Evolutionary conservation across 1,284 basidiomycete species (phyloP).

Genomic region (Fomitopsis schrenkii): DNA sequence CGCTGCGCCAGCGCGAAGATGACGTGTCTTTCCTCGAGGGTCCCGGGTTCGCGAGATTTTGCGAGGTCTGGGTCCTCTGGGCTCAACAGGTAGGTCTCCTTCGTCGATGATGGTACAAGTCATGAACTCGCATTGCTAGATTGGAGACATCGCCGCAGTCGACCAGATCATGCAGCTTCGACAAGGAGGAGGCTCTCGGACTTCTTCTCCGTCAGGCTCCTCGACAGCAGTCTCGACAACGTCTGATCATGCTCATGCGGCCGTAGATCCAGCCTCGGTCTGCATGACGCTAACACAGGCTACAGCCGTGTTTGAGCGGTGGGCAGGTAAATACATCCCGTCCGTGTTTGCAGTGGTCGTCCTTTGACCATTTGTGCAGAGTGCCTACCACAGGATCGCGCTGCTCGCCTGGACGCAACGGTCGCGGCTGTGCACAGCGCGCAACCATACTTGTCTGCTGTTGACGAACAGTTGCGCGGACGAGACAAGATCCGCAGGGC

Average conservation of each 20-base stretch:
- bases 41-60: constrained; percentile 53
- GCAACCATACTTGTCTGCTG: not conserved
- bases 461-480: constrained; percentile 31
- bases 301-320: constrained; percentile 33
- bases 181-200: constrained; percentile 5
- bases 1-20: constrained; percentile 35
- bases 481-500: constrained; percentile 54
- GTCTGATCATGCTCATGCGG: not conserved
- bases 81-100: constrained; percentile 25
- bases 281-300: constrained; percentile 41
- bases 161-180: constrained; percentile 46
- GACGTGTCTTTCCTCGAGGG: constrained; percentile 38
- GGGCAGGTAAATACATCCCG: constrained; percentile 10
- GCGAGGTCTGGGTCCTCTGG: constrained; percentile 45
- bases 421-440: constrained; percentile 1
- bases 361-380: not conserved
- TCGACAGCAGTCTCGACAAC: not conserved
- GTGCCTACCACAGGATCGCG: constrained; percentile 13
- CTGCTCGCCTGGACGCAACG: constrained; percentile 10
- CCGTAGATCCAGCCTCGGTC: constrained; percentile 31
- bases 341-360: too few species aligned
- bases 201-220: not conserved
- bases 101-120: not conserved
- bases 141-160: constrained; percentile 44
- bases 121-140: constrained; percentile 29